phyloP scores from a whole-genome alignment of 2,329 filamentous ascomycete genomes.

The Stenocarpella maydis region DNA sequence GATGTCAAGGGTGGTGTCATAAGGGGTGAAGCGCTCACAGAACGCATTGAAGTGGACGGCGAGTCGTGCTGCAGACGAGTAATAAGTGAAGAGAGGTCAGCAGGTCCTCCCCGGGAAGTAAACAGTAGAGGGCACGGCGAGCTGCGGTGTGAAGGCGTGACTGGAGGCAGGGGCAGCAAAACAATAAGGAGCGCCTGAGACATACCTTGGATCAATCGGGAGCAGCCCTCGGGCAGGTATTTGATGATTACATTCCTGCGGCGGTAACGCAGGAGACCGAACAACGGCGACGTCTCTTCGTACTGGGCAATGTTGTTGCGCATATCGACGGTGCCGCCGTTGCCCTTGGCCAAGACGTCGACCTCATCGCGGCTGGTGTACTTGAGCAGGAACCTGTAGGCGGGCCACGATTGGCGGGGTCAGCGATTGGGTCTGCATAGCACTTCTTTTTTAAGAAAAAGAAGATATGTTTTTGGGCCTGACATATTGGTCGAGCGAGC shows the following conservation, averaged over 20 bases:
- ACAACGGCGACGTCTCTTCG: slow-evolving; percentile 86
- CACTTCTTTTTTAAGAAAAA: too few relatives aligned
- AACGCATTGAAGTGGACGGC: slow-evolving; percentile 75
- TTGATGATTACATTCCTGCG: slow-evolving; percentile 91
- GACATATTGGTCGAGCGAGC: background rate
- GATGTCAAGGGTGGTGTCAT: slow-evolving; percentile 86
- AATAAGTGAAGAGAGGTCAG: slow-evolving; percentile 38
- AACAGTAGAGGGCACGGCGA: background rate
- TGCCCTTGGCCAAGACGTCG: slow-evolving; percentile 78
- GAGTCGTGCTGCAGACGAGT: slow-evolving; percentile 72
- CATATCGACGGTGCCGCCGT: slow-evolving; percentile 84
- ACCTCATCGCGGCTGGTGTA: slow-evolving; percentile 91
- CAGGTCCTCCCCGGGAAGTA: slow-evolving; percentile 38
- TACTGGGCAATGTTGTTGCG: slow-evolving; percentile 80
- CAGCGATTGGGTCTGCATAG: slow-evolving; percentile 24
- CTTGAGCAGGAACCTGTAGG: slow-evolving; percentile 87
- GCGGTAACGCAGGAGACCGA: slow-evolving; percentile 89
- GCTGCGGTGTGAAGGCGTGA: background rate
- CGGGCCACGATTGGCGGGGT: slow-evolving; percentile 8
- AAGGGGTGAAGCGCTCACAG: slow-evolving; percentile 79
- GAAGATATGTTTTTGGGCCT: background rate
- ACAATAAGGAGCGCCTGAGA: slow-evolving; percentile 35
- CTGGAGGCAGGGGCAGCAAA: background rate
- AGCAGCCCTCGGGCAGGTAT: slow-evolving; percentile 90
- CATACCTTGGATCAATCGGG: slow-evolving; percentile 89